These are phyloP conservation scores for Barnettozyma populi DNA, from an alignment of 805 yeast genomes.

Conservation along the genomic window DNA sequence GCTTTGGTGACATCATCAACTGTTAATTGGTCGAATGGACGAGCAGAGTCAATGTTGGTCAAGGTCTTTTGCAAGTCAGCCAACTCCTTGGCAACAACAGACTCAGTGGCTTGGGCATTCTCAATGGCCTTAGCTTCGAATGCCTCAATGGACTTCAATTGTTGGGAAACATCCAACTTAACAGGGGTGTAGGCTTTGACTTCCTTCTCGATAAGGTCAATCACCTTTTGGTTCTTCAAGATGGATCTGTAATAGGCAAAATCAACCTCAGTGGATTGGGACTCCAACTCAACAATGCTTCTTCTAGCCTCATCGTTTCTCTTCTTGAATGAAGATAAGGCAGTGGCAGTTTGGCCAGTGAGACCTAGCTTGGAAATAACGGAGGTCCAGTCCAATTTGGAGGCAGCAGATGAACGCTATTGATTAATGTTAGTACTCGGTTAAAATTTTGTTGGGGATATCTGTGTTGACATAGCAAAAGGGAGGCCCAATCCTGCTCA, in stretches of 20 bases:
- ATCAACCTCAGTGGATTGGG: constrained; percentile 75
- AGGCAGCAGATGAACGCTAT: constrained; percentile 50
- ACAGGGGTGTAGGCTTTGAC: constrained; percentile 75
- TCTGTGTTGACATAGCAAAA: background rate
- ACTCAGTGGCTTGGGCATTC: constrained; percentile 91
- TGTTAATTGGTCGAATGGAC: constrained; percentile 96
- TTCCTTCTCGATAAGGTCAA: constrained; percentile 75
- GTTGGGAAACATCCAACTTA: constrained; percentile 81
- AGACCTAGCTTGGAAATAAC: constrained; percentile 83
- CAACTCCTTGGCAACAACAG: constrained; percentile 81
- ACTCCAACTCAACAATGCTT: constrained; percentile 61
- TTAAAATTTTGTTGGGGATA: background rate
- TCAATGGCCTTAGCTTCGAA: constrained; percentile 94
- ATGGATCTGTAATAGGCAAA: constrained; percentile 72
- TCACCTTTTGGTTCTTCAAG: constrained; percentile 76
- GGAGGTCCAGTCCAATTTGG: constrained; percentile 94
- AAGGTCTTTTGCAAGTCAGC: constrained; percentile 81
- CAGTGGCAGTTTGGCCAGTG: constrained; percentile 85
- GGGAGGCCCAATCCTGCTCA: background rate
- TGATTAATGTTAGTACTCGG: constrained; percentile 28
- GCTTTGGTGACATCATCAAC: constrained; percentile 93
- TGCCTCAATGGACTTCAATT: constrained; percentile 84
- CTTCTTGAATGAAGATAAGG: constrained; percentile 91
- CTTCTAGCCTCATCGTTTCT: constrained; percentile 97
- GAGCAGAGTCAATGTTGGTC: constrained; percentile 90